Conservation (phyloP, 352 stramenopile species). For the Thraustochytrium sp. region DNA sequence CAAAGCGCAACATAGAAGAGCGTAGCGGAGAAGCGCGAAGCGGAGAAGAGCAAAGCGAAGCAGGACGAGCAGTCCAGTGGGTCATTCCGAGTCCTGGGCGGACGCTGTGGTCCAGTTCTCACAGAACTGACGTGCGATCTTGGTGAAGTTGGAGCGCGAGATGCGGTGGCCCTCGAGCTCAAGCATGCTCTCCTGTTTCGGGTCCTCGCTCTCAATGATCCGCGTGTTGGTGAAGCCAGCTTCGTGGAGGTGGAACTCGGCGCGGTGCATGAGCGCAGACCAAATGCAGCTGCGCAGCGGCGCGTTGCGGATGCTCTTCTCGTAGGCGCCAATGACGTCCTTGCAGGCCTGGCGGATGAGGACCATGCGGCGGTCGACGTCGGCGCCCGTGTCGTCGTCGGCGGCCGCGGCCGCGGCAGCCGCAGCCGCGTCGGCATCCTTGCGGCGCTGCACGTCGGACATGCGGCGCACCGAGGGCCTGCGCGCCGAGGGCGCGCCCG, state of each 20-base stretch:
- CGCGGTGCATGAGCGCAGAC: constrained; percentile 36
- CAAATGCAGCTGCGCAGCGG: constrained; percentile 30
- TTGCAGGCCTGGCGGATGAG: constrained; percentile 33
- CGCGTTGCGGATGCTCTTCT: constrained; percentile 12
- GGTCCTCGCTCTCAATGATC: constrained; percentile 23
- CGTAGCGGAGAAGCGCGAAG: too few species aligned
- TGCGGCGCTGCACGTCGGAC: too few species aligned
- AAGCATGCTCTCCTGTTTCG: constrained; percentile 22
- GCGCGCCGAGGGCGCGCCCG: background rate
- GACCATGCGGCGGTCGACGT: background rate
- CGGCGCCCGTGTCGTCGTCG: background rate
- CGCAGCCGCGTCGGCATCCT: too few species aligned
- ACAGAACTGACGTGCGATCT: constrained; percentile 34
- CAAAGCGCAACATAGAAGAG: too few species aligned
- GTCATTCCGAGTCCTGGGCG: too few species aligned
- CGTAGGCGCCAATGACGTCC: constrained; percentile 21
- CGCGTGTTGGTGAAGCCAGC: background rate
- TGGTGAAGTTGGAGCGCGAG: constrained; percentile 38
- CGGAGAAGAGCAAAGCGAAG: too few species aligned
- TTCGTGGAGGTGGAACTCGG: constrained; percentile 25
- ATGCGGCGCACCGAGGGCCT: background rate
- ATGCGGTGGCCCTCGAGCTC: constrained; percentile 15
- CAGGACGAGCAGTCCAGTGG: too few species aligned
- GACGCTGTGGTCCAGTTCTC: constrained; percentile 33
- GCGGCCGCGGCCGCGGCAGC: background rate